Conservation (phyloP, 306 rosid genomes). For the Quercus agrifolia region DNA sequence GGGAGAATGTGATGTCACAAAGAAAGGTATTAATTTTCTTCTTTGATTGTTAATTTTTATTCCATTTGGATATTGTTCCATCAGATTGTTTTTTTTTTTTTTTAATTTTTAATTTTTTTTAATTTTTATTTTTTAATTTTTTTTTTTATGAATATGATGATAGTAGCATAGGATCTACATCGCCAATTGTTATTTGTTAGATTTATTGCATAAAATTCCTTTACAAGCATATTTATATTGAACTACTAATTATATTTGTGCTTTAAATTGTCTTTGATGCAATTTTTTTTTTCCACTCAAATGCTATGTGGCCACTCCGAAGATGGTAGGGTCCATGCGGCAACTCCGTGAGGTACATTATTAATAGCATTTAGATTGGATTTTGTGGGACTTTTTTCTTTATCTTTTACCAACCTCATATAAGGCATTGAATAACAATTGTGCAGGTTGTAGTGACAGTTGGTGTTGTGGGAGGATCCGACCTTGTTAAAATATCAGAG, state of each 20-base stretch:
- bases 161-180: background rate
- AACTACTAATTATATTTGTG: background rate
- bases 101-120: too few relatives aligned
- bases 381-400: background rate
- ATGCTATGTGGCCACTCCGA: constrained; percentile 49
- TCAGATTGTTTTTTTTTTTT: too few relatives aligned
- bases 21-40: constrained; percentile 54
- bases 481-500: constrained; percentile 81
- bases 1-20: too few relatives aligned
- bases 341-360: constrained; percentile 64
- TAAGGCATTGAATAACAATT: background rate
- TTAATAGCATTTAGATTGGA: background rate
- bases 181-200: background rate
- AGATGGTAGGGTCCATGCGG: constrained; percentile 59
- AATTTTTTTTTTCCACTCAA: background rate
- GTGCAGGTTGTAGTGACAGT: constrained; percentile 71
- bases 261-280: background rate
- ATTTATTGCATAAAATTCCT: background rate
- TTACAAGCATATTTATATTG: too few relatives aligned
- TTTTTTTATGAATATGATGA: background rate
- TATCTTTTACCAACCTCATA: background rate
- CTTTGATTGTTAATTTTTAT: constrained; percentile 5
- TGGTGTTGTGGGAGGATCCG: constrained; percentile 98
- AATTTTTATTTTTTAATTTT: too few relatives aligned
- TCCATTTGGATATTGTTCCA: background rate